Conservation (phyloP, 2,329 filamentous ascomycete species). For the Catunica adiposa region DNA sequence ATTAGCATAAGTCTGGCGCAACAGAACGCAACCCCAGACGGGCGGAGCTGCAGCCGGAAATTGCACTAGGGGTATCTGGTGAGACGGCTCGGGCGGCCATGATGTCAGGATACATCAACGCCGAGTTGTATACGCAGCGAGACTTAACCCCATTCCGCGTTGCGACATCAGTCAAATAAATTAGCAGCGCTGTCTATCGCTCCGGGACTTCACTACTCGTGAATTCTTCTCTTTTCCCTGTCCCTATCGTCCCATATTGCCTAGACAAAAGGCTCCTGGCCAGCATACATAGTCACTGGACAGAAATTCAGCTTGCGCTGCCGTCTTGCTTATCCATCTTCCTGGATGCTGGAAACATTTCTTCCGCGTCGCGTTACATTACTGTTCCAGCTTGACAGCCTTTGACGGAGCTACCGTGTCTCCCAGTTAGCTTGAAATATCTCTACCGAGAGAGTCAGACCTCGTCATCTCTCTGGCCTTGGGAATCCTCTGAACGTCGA, state of each 20-base stretch:
- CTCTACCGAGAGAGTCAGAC: not conserved
- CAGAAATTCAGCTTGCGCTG: not conserved
- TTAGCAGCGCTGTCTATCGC: too few species aligned
- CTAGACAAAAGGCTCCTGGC: not conserved
- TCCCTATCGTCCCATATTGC: not conserved
- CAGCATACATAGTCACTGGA: not conserved
- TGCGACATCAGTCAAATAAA: too few species aligned
- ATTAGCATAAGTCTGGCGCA: not conserved
- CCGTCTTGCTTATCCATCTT: not conserved
- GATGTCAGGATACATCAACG: not conserved
- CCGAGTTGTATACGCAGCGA: not conserved
- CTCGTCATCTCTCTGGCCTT: not conserved
- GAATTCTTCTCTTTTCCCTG: not conserved
- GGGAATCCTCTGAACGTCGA: not conserved
- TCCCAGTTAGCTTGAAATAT: not conserved
- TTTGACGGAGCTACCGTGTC: not conserved
- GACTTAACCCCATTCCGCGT: not conserved
- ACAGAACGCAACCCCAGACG: not conserved
- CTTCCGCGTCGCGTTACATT: constrained; percentile 3
- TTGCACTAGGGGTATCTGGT: not conserved
- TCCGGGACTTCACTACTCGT: not conserved
- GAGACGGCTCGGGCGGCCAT: not conserved
- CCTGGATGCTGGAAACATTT: not conserved
- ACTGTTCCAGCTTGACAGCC: not conserved
- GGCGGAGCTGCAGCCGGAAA: constrained; percentile 1